Percentiles rank a stretch among this genome's conserved stretches.
These are phyloP conservation scores for Amanita jacksonii DNA, from an alignment of 768 basidiomycete genomes.

Conservation along the genomic window DNA sequence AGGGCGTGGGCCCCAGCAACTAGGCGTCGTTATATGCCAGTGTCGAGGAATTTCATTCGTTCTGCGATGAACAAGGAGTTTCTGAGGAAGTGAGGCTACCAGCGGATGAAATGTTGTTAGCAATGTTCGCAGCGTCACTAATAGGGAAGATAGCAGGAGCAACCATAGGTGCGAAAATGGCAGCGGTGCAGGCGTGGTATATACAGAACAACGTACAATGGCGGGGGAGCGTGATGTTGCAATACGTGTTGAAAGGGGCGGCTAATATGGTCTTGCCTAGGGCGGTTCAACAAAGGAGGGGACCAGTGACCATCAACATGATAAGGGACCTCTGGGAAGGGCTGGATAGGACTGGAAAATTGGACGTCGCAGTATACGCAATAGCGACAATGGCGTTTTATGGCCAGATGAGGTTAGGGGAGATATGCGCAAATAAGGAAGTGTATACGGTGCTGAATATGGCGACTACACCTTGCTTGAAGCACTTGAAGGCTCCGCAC, in stretches of 20 bases:
- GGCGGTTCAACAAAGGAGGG: conserved; percentile 6
- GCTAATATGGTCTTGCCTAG: conserved; percentile 17
- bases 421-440: conserved; percentile 13
- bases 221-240: conserved; percentile 12
- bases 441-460: conserved; percentile 3
- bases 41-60: conserved; percentile 10
- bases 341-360: conserved; percentile 12
- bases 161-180: conserved; percentile 16
- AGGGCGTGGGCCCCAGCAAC: conserved; percentile 12
- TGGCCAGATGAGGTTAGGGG: conserved; percentile 23
- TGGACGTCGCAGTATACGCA: conserved; percentile 17
- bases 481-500: background rate
- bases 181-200: conserved; percentile 26
- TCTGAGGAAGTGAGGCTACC: conserved; percentile 13
- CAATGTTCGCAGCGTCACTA: conserved; percentile 19
- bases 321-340: conserved; percentile 9
- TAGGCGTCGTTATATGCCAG: conserved; percentile 9
- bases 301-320: conserved; percentile 16
- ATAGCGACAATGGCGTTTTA: conserved; percentile 20
- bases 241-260: conserved; percentile 17
- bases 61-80: conserved; percentile 15
- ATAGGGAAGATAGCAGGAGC: conserved; percentile 13
- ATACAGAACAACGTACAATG: conserved; percentile 17
- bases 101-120: conserved; percentile 18
- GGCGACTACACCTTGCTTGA: conserved; percentile 5